Percentiles rank a stretch among this genome's conserved stretches.
Conservation (phyloP, 2,329 filamentous ascomycete species). For the Polytolypa hystricis region DNA sequence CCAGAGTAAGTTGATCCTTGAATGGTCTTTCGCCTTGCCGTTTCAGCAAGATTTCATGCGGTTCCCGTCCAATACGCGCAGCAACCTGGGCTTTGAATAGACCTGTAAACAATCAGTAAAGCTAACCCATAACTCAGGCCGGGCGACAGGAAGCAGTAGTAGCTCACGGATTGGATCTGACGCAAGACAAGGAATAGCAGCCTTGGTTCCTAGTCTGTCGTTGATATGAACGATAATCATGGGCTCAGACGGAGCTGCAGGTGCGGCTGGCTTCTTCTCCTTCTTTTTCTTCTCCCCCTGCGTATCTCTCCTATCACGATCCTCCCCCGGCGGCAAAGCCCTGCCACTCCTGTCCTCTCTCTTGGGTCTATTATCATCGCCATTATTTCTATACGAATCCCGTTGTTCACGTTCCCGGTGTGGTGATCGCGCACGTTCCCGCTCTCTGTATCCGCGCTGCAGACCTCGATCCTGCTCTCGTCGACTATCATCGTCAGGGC, state of each 20-base stretch:
- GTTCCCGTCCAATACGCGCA: constrained; percentile 74
- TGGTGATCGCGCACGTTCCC: constrained; percentile 25
- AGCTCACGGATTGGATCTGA: constrained; percentile 60
- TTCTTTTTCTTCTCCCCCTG: constrained; percentile 33
- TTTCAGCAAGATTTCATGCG: constrained; percentile 85
- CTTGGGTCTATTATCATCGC: constrained; percentile 12
- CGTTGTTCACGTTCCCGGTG: constrained; percentile 28
- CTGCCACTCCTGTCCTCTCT: constrained; percentile 16
- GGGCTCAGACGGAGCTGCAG: constrained; percentile 47
- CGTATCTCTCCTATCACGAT: constrained; percentile 29
- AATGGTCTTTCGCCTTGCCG: constrained; percentile 87
- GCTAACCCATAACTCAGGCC: too few relatives aligned
- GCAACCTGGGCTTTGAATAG: constrained; percentile 89
- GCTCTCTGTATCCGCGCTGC: constrained; percentile 42
- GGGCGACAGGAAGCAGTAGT: constrained; percentile 1
- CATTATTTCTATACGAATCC: constrained; percentile 14
- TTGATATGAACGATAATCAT: constrained; percentile 95
- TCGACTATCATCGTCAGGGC: constrained; percentile 33
- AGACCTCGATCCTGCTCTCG: constrained; percentile 37
- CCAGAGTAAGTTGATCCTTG: constrained; percentile 76
- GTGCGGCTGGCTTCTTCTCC: constrained; percentile 21
- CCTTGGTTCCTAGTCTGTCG: constrained; percentile 91
- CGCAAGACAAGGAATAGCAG: constrained; percentile 78
- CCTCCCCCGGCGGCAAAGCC: constrained; percentile 10
- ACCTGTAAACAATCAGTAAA: constrained; percentile 26